phyloP scores from a whole-genome alignment of 2,329 filamentous ascomycete genomes.

The Aspergillus sojae region DNA sequence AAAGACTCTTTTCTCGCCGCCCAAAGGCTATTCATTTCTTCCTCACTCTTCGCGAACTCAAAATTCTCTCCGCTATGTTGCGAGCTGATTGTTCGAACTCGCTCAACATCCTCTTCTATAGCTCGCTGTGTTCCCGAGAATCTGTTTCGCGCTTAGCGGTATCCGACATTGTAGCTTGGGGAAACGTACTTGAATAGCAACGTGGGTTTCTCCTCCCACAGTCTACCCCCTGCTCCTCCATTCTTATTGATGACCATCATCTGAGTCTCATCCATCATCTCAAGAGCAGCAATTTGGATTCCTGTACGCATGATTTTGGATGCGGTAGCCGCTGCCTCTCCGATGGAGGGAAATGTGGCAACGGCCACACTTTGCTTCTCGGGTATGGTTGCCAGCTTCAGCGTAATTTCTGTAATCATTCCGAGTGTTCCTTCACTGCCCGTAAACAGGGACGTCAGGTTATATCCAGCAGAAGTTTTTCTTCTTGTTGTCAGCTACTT shows the following conservation, averaged over 20 bases:
- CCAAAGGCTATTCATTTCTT: slow-evolving; percentile 57
- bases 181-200: slow-evolving; percentile 42
- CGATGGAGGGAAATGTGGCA: slow-evolving; percentile 58
- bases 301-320: slow-evolving; percentile 64
- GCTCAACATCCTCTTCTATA: slow-evolving; percentile 73
- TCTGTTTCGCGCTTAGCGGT: not conserved
- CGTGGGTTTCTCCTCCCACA: slow-evolving; percentile 37
- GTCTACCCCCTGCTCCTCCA: slow-evolving; percentile 55
- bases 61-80: slow-evolving; percentile 42
- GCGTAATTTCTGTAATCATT: slow-evolving; percentile 67
- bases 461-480: slow-evolving; percentile 71
- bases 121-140: slow-evolving; percentile 72
- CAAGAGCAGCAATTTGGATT: slow-evolving; percentile 62
- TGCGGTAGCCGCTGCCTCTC: slow-evolving; percentile 63
- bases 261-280: slow-evolving; percentile 61
- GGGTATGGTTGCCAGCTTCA: slow-evolving; percentile 66
- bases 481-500: slow-evolving; percentile 36
- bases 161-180: not conserved
- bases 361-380: slow-evolving; percentile 64
- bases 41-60: slow-evolving; percentile 52
- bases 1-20: slow-evolving; percentile 59
- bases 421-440: slow-evolving; percentile 70
- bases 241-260: slow-evolving; percentile 67
- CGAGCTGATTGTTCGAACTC: slow-evolving; percentile 61
- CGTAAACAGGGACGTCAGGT: slow-evolving; percentile 66